A percentile compares a stretch with the other conserved stretches of the same genome.
phyloP scores from a whole-genome alignment of 2,329 filamentous ascomycete species.

The Cyphellophora attinorum region DNA sequence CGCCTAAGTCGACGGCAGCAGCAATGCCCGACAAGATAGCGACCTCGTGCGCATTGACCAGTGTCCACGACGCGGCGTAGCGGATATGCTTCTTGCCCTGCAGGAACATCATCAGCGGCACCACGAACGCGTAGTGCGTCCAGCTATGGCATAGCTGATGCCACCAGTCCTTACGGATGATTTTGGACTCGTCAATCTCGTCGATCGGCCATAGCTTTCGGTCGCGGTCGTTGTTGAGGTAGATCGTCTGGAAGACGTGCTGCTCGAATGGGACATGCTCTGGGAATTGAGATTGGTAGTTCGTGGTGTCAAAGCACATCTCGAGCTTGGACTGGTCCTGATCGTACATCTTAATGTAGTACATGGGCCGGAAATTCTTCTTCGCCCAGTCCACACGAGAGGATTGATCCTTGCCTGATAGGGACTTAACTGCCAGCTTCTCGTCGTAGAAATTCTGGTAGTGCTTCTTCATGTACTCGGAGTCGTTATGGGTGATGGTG shows the following conservation, averaged over 20 bases:
- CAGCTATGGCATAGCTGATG: constrained; percentile 53
- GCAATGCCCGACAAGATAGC: constrained; percentile 63
- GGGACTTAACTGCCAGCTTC: constrained; percentile 22
- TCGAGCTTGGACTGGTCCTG: constrained; percentile 45
- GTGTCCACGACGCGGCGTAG: constrained; percentile 59
- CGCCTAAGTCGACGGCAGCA: constrained; percentile 60
- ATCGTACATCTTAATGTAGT: constrained; percentile 49
- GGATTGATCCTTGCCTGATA: constrained; percentile 10
- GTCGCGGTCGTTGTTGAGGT: constrained; percentile 47
- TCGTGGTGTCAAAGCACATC: constrained; percentile 63
- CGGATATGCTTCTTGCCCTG: constrained; percentile 55
- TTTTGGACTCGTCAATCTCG: constrained; percentile 46
- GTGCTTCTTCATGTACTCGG: constrained; percentile 44
- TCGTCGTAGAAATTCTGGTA: constrained; percentile 18
- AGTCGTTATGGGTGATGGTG: constrained; percentile 51
- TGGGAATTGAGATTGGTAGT: constrained; percentile 62
- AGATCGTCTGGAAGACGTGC: constrained; percentile 62
- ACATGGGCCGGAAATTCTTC: constrained; percentile 47
- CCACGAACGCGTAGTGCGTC: constrained; percentile 52
- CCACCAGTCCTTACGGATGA: constrained; percentile 53
- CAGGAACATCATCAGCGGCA: constrained; percentile 64
- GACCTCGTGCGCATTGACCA: constrained; percentile 57
- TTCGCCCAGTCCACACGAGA: constrained; percentile 21
- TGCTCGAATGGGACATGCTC: constrained; percentile 41
- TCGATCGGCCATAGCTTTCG: constrained; percentile 47